Base-by-base conservation (phyloP, 371 early-diverging fungal species). In the Sporodiniella umbellata region DNA sequence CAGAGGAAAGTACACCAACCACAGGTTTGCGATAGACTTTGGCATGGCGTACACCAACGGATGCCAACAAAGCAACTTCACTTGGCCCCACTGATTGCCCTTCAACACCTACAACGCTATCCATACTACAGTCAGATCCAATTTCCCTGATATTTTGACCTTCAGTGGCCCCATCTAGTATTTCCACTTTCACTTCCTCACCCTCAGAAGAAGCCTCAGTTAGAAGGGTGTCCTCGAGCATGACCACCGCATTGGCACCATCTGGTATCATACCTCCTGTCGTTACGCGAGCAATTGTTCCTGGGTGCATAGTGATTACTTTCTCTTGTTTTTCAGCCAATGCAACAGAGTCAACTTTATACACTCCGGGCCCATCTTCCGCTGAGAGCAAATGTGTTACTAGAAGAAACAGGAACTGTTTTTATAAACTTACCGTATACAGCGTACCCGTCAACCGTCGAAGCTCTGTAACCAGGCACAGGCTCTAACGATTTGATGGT, bases 361-460 rank as follows among this genome's bases (percentile, higher is more conserved):
- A 94, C 1, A 64, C 66, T 0, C 95, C 96, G 8, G 88, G 82
- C 1, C 93, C 92, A 65, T 93, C 90, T 3, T 81, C 68, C 3
- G 86, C 88, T 84, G 58, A 8, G 21, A 14, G 19, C 1, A 8
- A 40, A 17, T 4, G 37, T n/a, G 37, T 7, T 6, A 37, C 6
- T 11, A 37, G 11, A 0, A 15, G 15, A n/a, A 5, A 37, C 17
- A 15, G 15, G 11, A 3, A 11, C 19, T 11, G 1, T 8, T 28
- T 22, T n/a, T 39, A 15, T 14, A 8, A 17, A 23, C 37, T 48
- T 83, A 87, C 88, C 79, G 54, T 85, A 63, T 18, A 95, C 89
- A 6, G 95, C 94, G 67, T 96, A 96, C 2, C 97, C 97, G 69
- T 96, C 97, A 17, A 96, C 86, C 17, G 92, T 80, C 0, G 93